Percentiles rank a stretch among this genome's conserved stretches.
Evolutionary conservation across 129 eudicot species (phyloP).

Genomic region (Deinandra increscens): DNA sequence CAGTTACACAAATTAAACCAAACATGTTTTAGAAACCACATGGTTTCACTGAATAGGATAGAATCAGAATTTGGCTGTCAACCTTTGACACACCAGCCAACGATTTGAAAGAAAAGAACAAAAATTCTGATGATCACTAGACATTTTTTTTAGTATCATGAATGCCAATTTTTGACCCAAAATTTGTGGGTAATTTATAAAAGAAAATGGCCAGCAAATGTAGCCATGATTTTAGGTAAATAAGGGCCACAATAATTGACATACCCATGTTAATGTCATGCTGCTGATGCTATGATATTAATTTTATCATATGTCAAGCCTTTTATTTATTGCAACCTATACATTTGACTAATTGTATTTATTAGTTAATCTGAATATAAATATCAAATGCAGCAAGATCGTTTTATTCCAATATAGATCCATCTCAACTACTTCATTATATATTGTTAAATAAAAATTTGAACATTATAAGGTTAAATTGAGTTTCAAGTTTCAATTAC

Average conservation of each 20-base stretch:
- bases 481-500: background rate
- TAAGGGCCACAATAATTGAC: conserved; percentile 31
- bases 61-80: background rate
- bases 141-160: conserved; percentile 14
- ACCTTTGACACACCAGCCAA: background rate
- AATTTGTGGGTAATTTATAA: conserved; percentile 28
- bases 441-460: background rate
- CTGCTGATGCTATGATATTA: conserved; percentile 13
- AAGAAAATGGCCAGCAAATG: conserved; percentile 32
- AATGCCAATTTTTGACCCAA: conserved; percentile 15
- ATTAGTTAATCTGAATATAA: background rate
- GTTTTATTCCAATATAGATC: background rate
- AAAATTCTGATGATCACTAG: conserved; percentile 1
- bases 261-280: conserved; percentile 22
- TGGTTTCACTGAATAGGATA: background rate
- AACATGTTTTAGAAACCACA: background rate
- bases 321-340: conserved; percentile 15
- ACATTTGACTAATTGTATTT: background rate
- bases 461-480: background rate
- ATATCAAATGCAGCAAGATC: background rate
- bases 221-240: conserved; percentile 30
- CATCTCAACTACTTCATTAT: background rate
- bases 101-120: background rate
- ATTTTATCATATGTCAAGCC: conserved; percentile 13
- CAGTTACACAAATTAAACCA: background rate